Conservation (phyloP, 1,284 basidiomycete genomes). For the Puccinia novopanici region DNA sequence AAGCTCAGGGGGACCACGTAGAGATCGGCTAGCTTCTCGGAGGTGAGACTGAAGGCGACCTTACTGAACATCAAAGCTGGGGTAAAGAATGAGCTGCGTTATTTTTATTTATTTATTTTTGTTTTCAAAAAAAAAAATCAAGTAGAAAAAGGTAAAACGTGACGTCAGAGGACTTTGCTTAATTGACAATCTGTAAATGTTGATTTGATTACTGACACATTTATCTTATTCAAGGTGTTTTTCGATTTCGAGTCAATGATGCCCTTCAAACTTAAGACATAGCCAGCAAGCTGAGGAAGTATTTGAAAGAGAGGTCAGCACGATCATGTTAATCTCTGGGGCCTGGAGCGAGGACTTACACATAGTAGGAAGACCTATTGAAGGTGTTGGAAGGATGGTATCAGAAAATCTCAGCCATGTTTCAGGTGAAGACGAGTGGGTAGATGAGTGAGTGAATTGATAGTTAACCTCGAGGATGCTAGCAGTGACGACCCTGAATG, state of each 20-base stretch:
- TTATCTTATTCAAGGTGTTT: constrained; percentile 52
- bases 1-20: constrained; percentile 61
- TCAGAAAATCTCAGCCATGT: not conserved
- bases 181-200: too few relatives aligned
- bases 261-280: constrained; percentile 59
- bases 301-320: not conserved
- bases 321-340: not conserved
- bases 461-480: constrained; percentile 38
- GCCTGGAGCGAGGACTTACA: not conserved
- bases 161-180: too few relatives aligned
- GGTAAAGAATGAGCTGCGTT: constrained; percentile 56
- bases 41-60: constrained; percentile 61
- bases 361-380: constrained; percentile 43
- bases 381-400: not conserved
- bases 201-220: constrained; percentile 6
- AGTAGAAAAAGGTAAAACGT: not conserved
- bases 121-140: not conserved
- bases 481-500: constrained; percentile 18
- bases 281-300: constrained; percentile 57
- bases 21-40: constrained; percentile 60
- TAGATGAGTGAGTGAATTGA: not conserved
- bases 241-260: constrained; percentile 61
- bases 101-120: too few relatives aligned
- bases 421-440: not conserved
- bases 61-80: constrained; percentile 61